Base-by-base conservation (phyloP, 225 moss, liverwort and hornwort species). In the Antitrichia curtipendula region DNA sequence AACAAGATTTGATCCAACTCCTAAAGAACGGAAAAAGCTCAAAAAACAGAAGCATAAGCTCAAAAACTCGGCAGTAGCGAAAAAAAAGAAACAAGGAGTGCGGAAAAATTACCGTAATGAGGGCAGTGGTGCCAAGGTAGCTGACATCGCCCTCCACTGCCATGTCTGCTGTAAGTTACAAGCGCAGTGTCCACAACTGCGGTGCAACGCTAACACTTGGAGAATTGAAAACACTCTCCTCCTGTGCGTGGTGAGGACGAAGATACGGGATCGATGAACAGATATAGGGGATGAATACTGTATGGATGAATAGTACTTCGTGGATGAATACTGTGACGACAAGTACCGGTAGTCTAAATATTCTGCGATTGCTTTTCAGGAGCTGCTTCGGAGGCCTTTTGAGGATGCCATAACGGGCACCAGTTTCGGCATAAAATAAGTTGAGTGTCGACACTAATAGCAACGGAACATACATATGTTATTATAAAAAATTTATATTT, bases 101-200 rank as follows among this genome's bases (percentile, higher is more conserved):
- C 34, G 12, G 62, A 57, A 53, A n/a, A 69, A 4, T 49, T 43
- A 93, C 96, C 78, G 95, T 96, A 29, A 96, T 90, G 74, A 96
- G 88, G 59, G 91, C 96, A 58, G 98, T 96, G 86, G 93, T 87
- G 90, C 90, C 94, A 64, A 98, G 88, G 89, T 91, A 95, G 92
- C 94, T 98, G 83, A 74, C 90, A 85, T 94, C 91, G 88, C 91
- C 91, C 82, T 95, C 94, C 56, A 66, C 78, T 41, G 85, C 91
- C 93, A 90, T 92, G 83, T 47, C 40, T 80, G 60, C 36, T 75
- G 53, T 5, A 47, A 81, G 11, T 49, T 28, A 34, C 73, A 70
- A 58, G 56, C 61, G 40, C 86, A 83, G 69, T 31, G 52, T 59
- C 43, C n/a, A 50, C 34, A 43, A 58, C 75, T 23, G 22, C 73